Conservation (phyloP, 2,329 filamentous ascomycete genomes). For the Venturia nashicola region DNA sequence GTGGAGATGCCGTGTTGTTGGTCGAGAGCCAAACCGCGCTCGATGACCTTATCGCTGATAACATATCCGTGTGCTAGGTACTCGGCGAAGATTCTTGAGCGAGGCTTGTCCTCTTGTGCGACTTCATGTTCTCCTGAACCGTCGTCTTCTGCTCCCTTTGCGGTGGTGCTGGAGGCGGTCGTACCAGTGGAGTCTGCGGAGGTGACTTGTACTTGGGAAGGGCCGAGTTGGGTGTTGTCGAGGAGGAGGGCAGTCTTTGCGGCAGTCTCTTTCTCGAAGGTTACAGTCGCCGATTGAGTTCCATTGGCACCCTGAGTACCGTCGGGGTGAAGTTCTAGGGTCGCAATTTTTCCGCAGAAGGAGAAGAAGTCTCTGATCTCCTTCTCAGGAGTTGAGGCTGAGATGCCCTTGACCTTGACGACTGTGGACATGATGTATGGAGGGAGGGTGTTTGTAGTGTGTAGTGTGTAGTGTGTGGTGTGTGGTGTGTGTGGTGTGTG, state of each 20-base stretch:
- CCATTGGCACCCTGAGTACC: conserved; percentile 14
- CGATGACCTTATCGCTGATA: conserved; percentile 63
- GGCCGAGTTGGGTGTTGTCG: conserved; percentile 88
- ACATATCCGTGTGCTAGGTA: conserved; percentile 79
- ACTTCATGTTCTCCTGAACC: conserved; percentile 45
- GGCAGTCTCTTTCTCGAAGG: conserved; percentile 92
- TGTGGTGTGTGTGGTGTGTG: neutral
- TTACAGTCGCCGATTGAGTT: conserved; percentile 76
- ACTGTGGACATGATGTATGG: neutral
- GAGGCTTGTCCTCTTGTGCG: conserved; percentile 92
- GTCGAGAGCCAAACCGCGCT: conserved; percentile 78
- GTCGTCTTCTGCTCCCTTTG: conserved; percentile 36
- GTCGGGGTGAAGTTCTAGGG: conserved; percentile 58
- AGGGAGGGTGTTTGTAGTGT: neutral
- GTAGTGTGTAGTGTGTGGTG: neutral
- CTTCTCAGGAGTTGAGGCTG: conserved; percentile 67
- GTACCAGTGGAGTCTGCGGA: conserved; percentile 47
- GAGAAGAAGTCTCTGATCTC: conserved; percentile 96
- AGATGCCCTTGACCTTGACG: conserved; percentile 74
- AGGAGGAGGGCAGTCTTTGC: conserved; percentile 94
- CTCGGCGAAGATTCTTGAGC: conserved; percentile 84
- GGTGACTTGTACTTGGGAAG: conserved; percentile 63
- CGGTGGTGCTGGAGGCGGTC: conserved; percentile 27
- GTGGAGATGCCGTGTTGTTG: conserved; percentile 74
- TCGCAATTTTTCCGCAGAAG: conserved; percentile 87